Conservation (phyloP, 305 asterid genomes). For the Ilex paraguariensis region DNA sequence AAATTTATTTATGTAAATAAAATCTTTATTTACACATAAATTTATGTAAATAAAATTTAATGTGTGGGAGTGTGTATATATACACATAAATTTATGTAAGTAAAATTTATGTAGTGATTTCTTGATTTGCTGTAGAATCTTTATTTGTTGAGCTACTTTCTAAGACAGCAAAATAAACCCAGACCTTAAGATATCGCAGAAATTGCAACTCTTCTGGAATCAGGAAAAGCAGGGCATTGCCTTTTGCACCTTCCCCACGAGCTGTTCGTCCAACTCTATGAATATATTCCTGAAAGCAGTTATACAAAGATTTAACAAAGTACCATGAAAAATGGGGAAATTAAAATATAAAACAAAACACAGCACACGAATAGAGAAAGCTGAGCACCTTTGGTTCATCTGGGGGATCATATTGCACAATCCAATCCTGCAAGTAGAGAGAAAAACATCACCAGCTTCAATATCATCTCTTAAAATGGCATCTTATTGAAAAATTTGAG, state of each 20-base stretch:
- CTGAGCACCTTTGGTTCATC: slow-evolving; percentile 85
- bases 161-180: slow-evolving; percentile 5
- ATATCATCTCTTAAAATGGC: neutral
- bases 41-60: too few relatives aligned
- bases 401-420: slow-evolving; percentile 95
- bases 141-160: neutral
- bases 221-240: slow-evolving; percentile 80
- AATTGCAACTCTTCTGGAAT: slow-evolving; percentile 84
- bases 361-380: slow-evolving; percentile 2
- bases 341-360: neutral
- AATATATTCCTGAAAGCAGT: slow-evolving; percentile 63
- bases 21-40: too few relatives aligned
- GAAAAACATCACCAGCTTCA: slow-evolving; percentile 9
- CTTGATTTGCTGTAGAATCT: too few relatives aligned
- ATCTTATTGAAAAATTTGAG: neutral
- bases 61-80: too few relatives aligned
- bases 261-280: slow-evolving; percentile 98
- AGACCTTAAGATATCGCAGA: slow-evolving; percentile 75
- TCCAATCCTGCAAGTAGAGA: slow-evolving; percentile 71
- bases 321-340: slow-evolving; percentile 11
- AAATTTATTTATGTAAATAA: too few relatives aligned
- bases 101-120: too few relatives aligned
- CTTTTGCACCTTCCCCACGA: slow-evolving; percentile 96
- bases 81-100: too few relatives aligned
- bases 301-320: slow-evolving; percentile 11